These are phyloP conservation scores for Chaetomium olivaceum DNA, from an alignment of 2,329 filamentous ascomycete genomes.

Conservation along the genomic window DNA sequence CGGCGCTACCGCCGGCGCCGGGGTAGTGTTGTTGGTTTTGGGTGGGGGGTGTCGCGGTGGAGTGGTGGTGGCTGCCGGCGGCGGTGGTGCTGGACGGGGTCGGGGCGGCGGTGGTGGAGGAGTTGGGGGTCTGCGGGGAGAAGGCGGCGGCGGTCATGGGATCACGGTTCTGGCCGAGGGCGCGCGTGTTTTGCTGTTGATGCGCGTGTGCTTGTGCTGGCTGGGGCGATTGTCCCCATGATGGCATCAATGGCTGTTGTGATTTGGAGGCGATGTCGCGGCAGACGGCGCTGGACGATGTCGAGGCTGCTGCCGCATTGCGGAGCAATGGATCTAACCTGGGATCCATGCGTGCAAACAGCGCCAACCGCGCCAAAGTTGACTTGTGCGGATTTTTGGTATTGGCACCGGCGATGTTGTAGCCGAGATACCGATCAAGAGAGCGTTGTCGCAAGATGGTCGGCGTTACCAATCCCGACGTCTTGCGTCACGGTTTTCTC, in stretches of 20 bases:
- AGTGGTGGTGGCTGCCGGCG: neutral
- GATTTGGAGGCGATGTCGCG: neutral
- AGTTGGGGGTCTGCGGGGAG: conserved; percentile 19
- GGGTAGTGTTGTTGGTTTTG: neutral
- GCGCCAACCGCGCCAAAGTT: neutral
- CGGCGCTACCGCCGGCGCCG: neutral
- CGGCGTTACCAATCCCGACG: neutral
- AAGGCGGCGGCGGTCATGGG: conserved; percentile 11
- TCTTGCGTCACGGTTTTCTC: neutral
- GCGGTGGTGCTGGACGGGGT: conserved; percentile 7
- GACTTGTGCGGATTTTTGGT: neutral
- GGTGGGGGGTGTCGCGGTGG: neutral
- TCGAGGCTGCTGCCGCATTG: conserved; percentile 8
- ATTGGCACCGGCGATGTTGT: neutral
- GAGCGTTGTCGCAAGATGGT: neutral
- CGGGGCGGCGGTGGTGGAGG: conserved; percentile 10
- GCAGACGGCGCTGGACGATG: neutral
- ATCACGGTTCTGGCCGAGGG: neutral
- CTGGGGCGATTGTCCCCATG: conserved; percentile 3
- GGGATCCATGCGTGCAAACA: conserved; percentile 24
- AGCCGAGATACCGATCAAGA: neutral
- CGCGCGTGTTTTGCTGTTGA: neutral
- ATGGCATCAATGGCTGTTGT: neutral
- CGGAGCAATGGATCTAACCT: conserved; percentile 27
- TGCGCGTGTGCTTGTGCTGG: neutral